Evolutionary conservation across 345 rosid genomes (phyloP).

Genomic region (Populus ilicifolia): DNA sequence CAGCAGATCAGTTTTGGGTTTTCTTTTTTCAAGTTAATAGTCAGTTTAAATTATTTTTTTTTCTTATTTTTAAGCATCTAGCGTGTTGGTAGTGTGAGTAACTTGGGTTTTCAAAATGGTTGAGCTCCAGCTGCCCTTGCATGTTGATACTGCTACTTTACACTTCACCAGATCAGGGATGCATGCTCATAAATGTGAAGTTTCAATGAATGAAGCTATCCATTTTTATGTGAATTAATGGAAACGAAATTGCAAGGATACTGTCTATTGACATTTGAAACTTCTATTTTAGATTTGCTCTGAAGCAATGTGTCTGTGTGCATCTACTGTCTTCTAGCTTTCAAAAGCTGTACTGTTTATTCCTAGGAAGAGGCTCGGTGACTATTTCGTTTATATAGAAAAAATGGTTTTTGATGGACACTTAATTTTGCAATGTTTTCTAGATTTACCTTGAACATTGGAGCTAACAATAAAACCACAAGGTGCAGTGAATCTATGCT

Average conservation of each 20-base stretch:
- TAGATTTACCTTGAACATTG: conserved; percentile 1
- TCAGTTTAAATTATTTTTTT: not conserved
- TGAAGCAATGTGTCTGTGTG: not conserved
- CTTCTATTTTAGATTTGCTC: not conserved
- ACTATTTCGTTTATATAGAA: conserved; percentile 1
- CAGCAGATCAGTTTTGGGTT: not conserved
- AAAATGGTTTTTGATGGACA: not conserved
- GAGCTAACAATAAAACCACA: not conserved
- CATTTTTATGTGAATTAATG: not conserved
- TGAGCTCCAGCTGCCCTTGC: not conserved
- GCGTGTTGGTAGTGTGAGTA: not conserved
- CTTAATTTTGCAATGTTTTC: not conserved
- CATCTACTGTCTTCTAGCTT: not conserved
- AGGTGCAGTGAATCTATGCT: conserved; percentile 6
- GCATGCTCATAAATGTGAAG: not conserved
- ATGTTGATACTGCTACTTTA: not conserved
- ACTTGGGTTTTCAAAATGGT: conserved; percentile 3
- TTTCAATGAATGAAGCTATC: not conserved
- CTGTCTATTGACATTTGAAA: not conserved
- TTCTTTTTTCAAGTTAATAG: not conserved
- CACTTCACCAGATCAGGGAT: not conserved
- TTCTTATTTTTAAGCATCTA: not conserved
- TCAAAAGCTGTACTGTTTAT: not conserved
- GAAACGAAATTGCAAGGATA: not conserved
- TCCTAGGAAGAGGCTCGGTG: not conserved